Conservation (phyloP, 2,329 filamentous ascomycete species). For the Aspergillus brasiliensis region DNA sequence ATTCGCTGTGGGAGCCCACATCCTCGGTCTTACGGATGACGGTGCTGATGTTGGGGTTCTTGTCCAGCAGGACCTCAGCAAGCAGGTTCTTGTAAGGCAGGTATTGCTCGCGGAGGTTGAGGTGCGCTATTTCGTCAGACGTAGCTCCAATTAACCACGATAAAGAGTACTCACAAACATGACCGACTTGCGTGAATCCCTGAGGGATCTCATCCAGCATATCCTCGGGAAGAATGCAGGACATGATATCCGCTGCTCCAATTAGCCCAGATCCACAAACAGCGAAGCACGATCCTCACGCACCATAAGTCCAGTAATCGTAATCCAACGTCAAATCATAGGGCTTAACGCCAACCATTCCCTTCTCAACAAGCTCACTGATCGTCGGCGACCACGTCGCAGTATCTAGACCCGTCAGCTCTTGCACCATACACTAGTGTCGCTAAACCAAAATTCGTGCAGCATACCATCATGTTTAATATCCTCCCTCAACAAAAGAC, state of each 20-base stretch:
- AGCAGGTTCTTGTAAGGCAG: slow-evolving; percentile 84
- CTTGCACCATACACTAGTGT: background rate
- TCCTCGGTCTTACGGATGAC: slow-evolving; percentile 96
- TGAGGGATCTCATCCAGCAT: slow-evolving; percentile 78
- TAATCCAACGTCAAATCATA: slow-evolving; percentile 79
- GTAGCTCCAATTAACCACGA: too few species aligned
- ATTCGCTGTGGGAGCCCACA: slow-evolving; percentile 82
- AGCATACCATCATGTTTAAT: slow-evolving; percentile 45
- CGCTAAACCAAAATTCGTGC: background rate
- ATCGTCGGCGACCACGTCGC: slow-evolving; percentile 76
- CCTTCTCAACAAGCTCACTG: slow-evolving; percentile 66
- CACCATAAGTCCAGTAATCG: slow-evolving; percentile 81
- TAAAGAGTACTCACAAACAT: slow-evolving; percentile 64
- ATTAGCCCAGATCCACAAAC: slow-evolving; percentile 10
- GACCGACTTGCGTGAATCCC: slow-evolving; percentile 86
- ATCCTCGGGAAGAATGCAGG: slow-evolving; percentile 76
- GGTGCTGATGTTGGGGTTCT: slow-evolving; percentile 77
- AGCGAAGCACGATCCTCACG: slow-evolving; percentile 25
- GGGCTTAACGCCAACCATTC: slow-evolving; percentile 71
- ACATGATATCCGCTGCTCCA: slow-evolving; percentile 73
- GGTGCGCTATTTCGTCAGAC: slow-evolving; percentile 65
- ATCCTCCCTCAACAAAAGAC: slow-evolving; percentile 41
- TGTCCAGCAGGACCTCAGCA: slow-evolving; percentile 83
- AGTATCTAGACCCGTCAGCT: slow-evolving; percentile 51
- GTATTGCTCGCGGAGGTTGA: slow-evolving; percentile 84